Evolutionary conservation across 257 asterid genomes (phyloP).

Genomic region (Solanum lycopersicoides): DNA sequence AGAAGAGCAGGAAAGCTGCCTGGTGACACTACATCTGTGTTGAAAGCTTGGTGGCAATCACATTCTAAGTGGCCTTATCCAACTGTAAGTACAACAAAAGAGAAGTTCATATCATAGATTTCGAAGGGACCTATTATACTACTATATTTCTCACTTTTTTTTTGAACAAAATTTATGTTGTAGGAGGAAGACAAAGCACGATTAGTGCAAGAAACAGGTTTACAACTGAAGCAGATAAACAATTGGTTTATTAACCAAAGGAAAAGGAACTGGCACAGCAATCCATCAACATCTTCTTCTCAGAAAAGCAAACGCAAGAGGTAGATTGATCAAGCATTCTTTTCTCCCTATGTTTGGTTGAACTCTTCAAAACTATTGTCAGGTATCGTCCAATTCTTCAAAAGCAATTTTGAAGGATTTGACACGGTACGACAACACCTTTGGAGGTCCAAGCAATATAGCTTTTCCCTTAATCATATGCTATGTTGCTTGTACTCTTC

Average conservation of each 20-base stretch:
- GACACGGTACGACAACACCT: neutral
- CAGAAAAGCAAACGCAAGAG: slow-evolving; percentile 89
- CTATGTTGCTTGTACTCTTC: neutral
- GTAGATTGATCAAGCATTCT: slow-evolving; percentile 15
- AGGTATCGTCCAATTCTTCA: neutral
- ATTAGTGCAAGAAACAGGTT: slow-evolving; percentile 83
- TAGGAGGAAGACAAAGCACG: slow-evolving; percentile 92
- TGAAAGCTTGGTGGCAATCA: slow-evolving; percentile 85
- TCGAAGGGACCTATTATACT: neutral
- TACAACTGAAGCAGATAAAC: slow-evolving; percentile 85
- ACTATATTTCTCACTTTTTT: neutral
- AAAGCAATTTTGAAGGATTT: neutral
- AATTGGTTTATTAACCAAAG: slow-evolving; percentile 97
- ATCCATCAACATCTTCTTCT: slow-evolving; percentile 69
- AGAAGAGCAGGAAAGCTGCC: slow-evolving; percentile 81
- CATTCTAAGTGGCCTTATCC: slow-evolving; percentile 95
- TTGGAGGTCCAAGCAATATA: neutral
- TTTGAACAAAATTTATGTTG: neutral
- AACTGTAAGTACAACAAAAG: slow-evolving; percentile 27
- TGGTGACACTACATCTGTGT: slow-evolving; percentile 65
- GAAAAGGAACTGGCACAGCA: slow-evolving; percentile 93
- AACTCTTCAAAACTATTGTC: neutral
- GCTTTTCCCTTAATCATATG: neutral
- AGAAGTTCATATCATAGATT: neutral
- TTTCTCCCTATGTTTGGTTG: neutral